Evolutionary conservation across 106 monocot species (phyloP), one percentile per base, ranked within the genome.

Genomic region (Acanthochlamys bracteata): DNA sequence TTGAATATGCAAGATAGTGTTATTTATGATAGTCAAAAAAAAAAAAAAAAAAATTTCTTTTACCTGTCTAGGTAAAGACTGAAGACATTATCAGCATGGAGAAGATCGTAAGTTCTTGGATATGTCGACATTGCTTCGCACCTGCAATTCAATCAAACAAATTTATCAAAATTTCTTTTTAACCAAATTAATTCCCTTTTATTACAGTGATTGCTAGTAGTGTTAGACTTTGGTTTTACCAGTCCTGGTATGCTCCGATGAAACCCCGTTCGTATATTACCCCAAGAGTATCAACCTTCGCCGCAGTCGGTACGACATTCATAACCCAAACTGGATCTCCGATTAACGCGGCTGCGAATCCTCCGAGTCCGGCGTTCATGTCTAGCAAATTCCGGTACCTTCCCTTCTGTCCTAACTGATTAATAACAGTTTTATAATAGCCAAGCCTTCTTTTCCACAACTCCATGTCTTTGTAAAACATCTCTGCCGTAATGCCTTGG

Each of bases 321-420:
- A 85, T 81, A 61, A 85, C 85, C 85, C 85, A 85, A 23, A 81
- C 74, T 7, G 85, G 81, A n/a, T 78, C 80, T 17, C 61, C 59
- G 25, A 64, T 21, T n/a, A 85, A 26, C 1, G 80, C 80, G 0
- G 81, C 75, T 0, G 85, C 85, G 47, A 85, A 81, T 0, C 85
- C 80, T 0, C 85, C 85, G 11, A 81, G 26, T 0, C 43, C 20
- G 0, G 85, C 70, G 51, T 85, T 81, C 85, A 85, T 85, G 41
- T 85, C 85, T 39, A 85, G 67, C 59, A 85, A 23, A 49, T 85
- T 85, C 15, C 85, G 61, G 55, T 75, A 81, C 51, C 75, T 63
- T 39, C 79, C 72, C 33, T 59, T 60, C 64, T 75, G 42, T 11
- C 47, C 68, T 10, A 85, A 42, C 21, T 67, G 60, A 16, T 41